Conservation (phyloP, 1,139 yeast genomes). For the Blastobotrys arbuscula region DNA sequence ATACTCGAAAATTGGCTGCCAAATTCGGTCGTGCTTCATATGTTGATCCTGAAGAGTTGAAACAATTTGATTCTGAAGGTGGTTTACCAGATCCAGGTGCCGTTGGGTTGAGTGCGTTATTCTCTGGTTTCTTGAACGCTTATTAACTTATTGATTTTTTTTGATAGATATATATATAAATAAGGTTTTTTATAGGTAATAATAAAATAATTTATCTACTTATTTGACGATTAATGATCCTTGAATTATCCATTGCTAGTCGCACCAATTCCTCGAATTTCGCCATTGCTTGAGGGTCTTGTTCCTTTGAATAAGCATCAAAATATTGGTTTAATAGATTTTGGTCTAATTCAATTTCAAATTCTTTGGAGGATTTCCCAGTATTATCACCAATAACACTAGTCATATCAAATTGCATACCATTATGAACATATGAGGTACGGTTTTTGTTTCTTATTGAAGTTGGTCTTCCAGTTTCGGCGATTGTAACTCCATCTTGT, state of each 20-base stretch:
- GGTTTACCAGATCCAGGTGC: constrained; percentile 95
- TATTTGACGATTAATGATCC: constrained; percentile 16
- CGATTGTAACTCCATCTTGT: constrained; percentile 11
- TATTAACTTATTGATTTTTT: constrained; percentile 14
- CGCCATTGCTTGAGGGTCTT: constrained; percentile 30
- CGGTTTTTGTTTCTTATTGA: constrained; percentile 51
- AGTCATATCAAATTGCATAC: constrained; percentile 33
- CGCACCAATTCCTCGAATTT: constrained; percentile 34
- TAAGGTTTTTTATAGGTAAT: neutral
- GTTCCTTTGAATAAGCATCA: constrained; percentile 34
- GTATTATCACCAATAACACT: constrained; percentile 26
- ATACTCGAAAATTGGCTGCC: constrained; percentile 69
- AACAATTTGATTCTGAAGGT: constrained; percentile 35
- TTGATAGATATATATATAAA: neutral
- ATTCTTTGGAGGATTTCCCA: constrained; percentile 26
- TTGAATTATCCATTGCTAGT: constrained; percentile 30
- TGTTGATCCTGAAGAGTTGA: constrained; percentile 57
- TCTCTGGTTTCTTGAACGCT: constrained; percentile 25
- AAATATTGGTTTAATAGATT: constrained; percentile 58
- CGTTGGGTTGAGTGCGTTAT: constrained; percentile 34
- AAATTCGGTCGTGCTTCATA: constrained; percentile 92
- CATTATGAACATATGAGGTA: constrained; percentile 30
- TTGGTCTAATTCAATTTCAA: constrained; percentile 61
- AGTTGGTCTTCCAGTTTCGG: constrained; percentile 23
- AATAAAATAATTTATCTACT: neutral